Conservation (phyloP, 805 yeast genomes). For the Candida coquimbonensis region DNA sequence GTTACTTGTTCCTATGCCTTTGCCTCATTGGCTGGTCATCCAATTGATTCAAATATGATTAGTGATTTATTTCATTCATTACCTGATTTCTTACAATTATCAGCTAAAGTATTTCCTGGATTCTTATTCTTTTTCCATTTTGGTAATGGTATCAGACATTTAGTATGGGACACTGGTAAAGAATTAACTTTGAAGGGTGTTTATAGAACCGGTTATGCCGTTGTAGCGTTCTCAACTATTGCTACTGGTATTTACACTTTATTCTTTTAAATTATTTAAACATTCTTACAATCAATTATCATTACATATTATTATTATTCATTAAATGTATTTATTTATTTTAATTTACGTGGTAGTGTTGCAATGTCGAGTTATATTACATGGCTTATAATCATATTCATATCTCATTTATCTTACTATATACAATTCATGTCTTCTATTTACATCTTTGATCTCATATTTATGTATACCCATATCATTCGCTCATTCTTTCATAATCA, state of each 20-base stretch:
- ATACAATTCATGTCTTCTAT: not conserved
- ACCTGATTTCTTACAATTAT: conserved; percentile 55
- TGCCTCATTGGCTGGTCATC: conserved; percentile 53
- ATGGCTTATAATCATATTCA: not conserved
- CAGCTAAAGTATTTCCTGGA: conserved; percentile 63
- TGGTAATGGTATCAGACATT: conserved; percentile 85
- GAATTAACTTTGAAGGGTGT: conserved; percentile 82
- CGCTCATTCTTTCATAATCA: too few species aligned
- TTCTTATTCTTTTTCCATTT: conserved; percentile 85
- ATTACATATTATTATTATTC: too few species aligned
- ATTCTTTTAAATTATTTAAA: conserved; percentile 1
- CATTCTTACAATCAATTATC: too few species aligned
- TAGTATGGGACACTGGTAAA: conserved; percentile 86
- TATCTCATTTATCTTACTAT: not conserved
- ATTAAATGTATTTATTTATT: too few species aligned
- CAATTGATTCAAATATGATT: conserved; percentile 28
- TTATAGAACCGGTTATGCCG: conserved; percentile 84
- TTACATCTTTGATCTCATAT: too few species aligned
- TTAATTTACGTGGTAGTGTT: too few species aligned
- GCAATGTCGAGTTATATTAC: too few species aligned
- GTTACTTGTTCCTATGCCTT: conserved; percentile 72
- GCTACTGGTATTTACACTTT: conserved; percentile 44
- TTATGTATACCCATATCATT: conserved; percentile 1
- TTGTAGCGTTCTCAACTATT: conserved; percentile 53
- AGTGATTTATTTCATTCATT: conserved; percentile 39